Evolutionary conservation across 202 grass and related monocot species (phyloP).

Genomic region (Carex sylvatica): DNA sequence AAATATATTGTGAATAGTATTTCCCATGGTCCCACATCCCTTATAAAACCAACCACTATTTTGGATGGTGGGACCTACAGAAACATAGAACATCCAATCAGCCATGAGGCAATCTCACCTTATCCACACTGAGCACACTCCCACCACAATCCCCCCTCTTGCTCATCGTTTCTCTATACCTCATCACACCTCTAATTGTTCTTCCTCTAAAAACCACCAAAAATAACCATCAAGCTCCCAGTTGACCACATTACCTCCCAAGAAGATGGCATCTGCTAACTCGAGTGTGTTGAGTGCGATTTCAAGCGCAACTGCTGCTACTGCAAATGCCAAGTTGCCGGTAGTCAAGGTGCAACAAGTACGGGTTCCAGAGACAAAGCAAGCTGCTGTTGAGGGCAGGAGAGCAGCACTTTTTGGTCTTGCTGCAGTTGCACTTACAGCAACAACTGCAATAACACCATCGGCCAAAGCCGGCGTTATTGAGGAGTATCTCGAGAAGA

Average conservation of each 20-base stretch:
- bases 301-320: conserved; percentile 32
- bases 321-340: conserved; percentile 27
- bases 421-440: conserved; percentile 51
- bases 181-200: conserved; percentile 20
- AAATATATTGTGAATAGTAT: not conserved
- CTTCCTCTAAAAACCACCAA: conserved; percentile 10
- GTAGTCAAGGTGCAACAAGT: conserved; percentile 30
- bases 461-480: conserved; percentile 60
- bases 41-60: conserved; percentile 18
- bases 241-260: not conserved
- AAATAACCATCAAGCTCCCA: not conserved
- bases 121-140: conserved; percentile 56
- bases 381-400: conserved; percentile 42
- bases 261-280: conserved; percentile 59
- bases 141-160: conserved; percentile 40
- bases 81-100: conserved; percentile 39
- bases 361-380: conserved; percentile 21
- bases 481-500: conserved; percentile 95
- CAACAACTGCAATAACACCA: conserved; percentile 26
- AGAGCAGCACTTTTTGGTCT: conserved; percentile 66
- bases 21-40: not conserved
- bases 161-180: conserved; percentile 16
- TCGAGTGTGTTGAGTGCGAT: conserved; percentile 55
- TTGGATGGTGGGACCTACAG: conserved; percentile 41
- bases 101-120: conserved; percentile 62